Evolutionary conservation across 768 basidiomycete species (phyloP), one percentile per base, ranked within the genome.

Genomic region (Kondoa subrosea): DNA sequence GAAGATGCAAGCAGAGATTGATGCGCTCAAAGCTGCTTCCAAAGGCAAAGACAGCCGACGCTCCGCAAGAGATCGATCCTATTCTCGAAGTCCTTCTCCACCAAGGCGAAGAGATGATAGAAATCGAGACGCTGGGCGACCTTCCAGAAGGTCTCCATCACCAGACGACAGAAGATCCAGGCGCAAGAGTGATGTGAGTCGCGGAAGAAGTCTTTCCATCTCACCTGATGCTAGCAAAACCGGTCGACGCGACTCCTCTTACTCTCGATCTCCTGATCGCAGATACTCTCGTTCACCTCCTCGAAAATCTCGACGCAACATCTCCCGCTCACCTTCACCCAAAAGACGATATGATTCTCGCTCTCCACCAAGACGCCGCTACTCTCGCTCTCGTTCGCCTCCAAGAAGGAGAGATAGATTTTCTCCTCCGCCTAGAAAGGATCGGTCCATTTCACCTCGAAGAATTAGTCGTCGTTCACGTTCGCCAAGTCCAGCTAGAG

Each of bases 181-280:
- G 30, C 33, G 26, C 33, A 25, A 15, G 16, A 25, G 56, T 57
- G 34, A 68, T 33, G 71, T 66, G 32, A 69, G 64, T 8, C 68
- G 56, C 60, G 69, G 62, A 14, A 31, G 63, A 34, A 34, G 66
- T 66, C 69, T 65, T 40, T 59, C 56, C 68, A 60, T 57, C 50
- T 60, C 56, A 56, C 63, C 27, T 60, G 56, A 32, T 32, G 29
- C 14, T 58, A 30, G 40, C 65, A 30, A 8, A 4, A 32, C 15
- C 56, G 65, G 29, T 21, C 12, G 21, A 8, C 40, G 40, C 40
- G 12, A 21, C 21, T 50, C 12, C 40, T 50, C 40, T 50, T 21
- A 8, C 8, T 50, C 40, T 8, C 40, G 12, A 50, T 8, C 8
- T 50, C 40, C 31, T 21, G 40, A 50, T 50, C 40, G 40, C 40